phyloP scores from a whole-genome alignment of 116 monocot species.

The Cymodocea nodosa region DNA sequence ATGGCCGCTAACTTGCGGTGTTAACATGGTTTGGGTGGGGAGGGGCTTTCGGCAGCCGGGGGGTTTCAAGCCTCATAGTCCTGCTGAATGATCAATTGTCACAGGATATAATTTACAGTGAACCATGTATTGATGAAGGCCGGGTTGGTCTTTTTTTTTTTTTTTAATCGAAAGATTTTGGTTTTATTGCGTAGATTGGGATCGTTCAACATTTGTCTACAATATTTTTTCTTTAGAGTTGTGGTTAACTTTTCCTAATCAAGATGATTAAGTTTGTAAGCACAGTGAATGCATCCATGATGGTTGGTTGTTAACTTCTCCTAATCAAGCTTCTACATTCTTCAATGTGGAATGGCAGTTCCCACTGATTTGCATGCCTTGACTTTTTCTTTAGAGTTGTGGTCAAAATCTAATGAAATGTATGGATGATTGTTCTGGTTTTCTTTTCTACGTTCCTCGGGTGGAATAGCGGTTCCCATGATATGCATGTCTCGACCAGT shows the following conservation, averaged over 20 bases:
- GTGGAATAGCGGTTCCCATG: too few species aligned
- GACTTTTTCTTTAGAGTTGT: too few species aligned
- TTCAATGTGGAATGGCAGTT: too few species aligned
- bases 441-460: too few species aligned
- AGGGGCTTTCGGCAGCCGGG: not conserved
- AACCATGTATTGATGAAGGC: not conserved
- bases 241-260: not conserved
- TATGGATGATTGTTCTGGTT: too few species aligned
- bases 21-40: constrained; percentile 1
- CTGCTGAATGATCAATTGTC: constrained; percentile 6
- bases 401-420: too few species aligned
- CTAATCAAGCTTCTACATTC: too few species aligned
- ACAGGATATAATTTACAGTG: not conserved
- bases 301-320: too few species aligned
- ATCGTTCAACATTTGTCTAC: not conserved
- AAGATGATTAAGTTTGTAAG: not conserved
- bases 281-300: not conserved
- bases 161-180: not conserved
- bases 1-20: not conserved
- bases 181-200: not conserved
- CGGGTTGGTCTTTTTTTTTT: not conserved
- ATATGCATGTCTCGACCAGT: too few species aligned
- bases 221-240: not conserved
- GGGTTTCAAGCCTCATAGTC: not conserved
- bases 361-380: too few species aligned